Conservation (phyloP, 1,139 yeast species). For the Kurtzmaniella quercitrusa region DNA sequence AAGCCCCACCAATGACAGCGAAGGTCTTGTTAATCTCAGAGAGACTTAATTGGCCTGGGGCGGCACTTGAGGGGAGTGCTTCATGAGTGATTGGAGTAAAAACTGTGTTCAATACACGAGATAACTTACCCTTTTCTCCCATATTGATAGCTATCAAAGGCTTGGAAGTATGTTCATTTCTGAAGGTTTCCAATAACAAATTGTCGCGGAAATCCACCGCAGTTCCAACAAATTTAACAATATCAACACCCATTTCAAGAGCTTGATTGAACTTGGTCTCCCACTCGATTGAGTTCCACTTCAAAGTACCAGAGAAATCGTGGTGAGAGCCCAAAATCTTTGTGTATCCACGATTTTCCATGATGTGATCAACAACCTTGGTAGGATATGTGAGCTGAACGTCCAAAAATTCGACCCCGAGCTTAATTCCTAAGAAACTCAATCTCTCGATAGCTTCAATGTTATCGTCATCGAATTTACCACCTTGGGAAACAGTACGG, state of each 20-base stretch:
- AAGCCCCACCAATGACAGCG: constrained; percentile 59
- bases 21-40: constrained; percentile 57
- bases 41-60: constrained; percentile 72
- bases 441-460: constrained; percentile 45
- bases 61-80: constrained; percentile 58
- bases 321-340: constrained; percentile 80
- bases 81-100: constrained; percentile 84
- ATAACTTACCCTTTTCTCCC: constrained; percentile 72
- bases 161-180: constrained; percentile 42
- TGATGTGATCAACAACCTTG: constrained; percentile 24
- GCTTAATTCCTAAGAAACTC: constrained; percentile 59
- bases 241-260: constrained; percentile 58
- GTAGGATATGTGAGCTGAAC: constrained; percentile 45
- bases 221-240: constrained; percentile 79
- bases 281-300: constrained; percentile 75
- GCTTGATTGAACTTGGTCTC: constrained; percentile 68
- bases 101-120: constrained; percentile 68
- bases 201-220: constrained; percentile 69
- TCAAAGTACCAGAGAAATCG: constrained; percentile 56
- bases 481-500: constrained; percentile 79
- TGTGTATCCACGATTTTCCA: constrained; percentile 49
- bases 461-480: constrained; percentile 56
- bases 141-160: constrained; percentile 85
- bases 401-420: constrained; percentile 57
- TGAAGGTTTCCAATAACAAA: constrained; percentile 63